Base-by-base conservation (phyloP, 768 basidiomycete species). In the Strobilomyces dryophilus region DNA sequence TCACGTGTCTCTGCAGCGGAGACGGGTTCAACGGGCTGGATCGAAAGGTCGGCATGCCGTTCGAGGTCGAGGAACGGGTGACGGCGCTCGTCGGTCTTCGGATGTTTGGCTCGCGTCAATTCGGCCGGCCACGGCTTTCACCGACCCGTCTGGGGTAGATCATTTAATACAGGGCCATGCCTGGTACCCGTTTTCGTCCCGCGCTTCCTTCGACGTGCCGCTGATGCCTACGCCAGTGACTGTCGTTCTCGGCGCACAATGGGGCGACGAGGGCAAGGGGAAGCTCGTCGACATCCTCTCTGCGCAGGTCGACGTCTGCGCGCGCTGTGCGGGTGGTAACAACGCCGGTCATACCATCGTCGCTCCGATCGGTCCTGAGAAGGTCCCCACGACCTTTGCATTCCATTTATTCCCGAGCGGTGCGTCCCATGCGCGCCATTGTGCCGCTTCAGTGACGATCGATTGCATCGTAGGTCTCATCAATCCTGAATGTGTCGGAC, bases 281-380 rank as follows among this genome's bases (percentile, higher is more conserved):
- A 98, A 99, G 74, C 84, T 99, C 51, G 97, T 97, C 53, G 97
- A 99, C 69, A 92, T 99, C 66, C 80, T 99, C 59, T 82, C 94
- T 36, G 90, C 88, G 14, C 82, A 95, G 40, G 79, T 82, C 54
- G 97, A 99, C 70, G 69, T 98, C 67, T 98, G 95, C 64, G 95
- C 94, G 18, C 82, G 97, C 44, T 98, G 93, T 68, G 97, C 97
- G 12, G 97, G 97, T 14, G 97, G 97, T 11, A 98, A 98, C 76
- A 99, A 99, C 68, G 97, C 97, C 21, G 97, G 97, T 2, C 97
- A 99, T 73, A 98, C 97, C 21, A 98, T 99, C 69, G 87, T 99
- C 58, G 91, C 84, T 6, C 85, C 87, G 6, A 69, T 81, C 24
- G 80, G 82, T 11, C 79, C 84, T 43, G 81, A 90, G 54, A 80